Evolutionary conservation across 805 yeast species (phyloP), one percentile per base, ranked within the genome.

Genomic region (Ogataea corticis): DNA sequence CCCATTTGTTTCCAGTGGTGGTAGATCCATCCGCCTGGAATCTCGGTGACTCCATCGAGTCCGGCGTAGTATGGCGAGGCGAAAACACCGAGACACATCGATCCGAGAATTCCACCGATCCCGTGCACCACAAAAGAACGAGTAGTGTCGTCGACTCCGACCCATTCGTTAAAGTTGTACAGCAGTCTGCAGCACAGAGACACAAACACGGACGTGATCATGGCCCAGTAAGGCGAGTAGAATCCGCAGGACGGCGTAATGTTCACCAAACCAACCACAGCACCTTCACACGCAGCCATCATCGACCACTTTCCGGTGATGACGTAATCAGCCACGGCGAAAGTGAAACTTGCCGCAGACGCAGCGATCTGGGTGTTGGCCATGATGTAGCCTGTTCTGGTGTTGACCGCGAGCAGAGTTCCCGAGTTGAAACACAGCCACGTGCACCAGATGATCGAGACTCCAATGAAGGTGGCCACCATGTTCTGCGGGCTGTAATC

Each of bases 311-410:
- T 71, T 4, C 74, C 69, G 3, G 74, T 67, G 18, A 66, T 31
- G 9, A 67, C 19, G 43, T 61, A 68, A 58, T 79, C 83, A 39
- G 70, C 61, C 2, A 66, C 41, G 25, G 72, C 68, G 65, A 75
- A 79, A 3, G 75, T 58, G 31, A 74, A 50, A 21, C 71, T 68
- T 5, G 81, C 82, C 48, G 66, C 63, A 1, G 76, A 63, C 1
- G 82, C 79, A 0, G 81, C 78, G 14, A 78, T 56, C 51, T 77
- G 72, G 3, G 84, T 78, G 54, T 73, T 73, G 42, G 70, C 65
- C 62, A 71, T 67, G 39, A 72, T 72, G 57, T 72, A 72, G 28
- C 74, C 76, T 4, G 77, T 72, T 61, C 78, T 66, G 4, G 54
- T 49, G 40, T 62, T 69, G 34, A 72, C 73, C 2, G 70, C 42